Evolutionary conservation across 2,329 filamentous ascomycete genomes (phyloP), one percentile per base, ranked within the genome.

Genomic region (Aurifilum marmelostoma): DNA sequence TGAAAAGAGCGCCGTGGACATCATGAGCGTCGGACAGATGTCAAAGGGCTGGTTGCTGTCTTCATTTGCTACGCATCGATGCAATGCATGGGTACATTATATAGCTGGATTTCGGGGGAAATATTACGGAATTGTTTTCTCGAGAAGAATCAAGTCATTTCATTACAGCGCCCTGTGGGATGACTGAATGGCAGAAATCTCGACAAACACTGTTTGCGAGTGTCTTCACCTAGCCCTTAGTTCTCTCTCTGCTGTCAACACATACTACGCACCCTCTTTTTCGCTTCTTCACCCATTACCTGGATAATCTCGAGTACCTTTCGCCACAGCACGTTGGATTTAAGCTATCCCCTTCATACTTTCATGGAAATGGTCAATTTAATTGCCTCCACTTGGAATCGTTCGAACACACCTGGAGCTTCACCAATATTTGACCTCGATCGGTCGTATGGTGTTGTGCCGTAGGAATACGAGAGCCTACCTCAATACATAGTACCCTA

Each of bases 21-120:
- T 32, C 27, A 29, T 29, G 52, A 56, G 12, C 24, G 12, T 21
- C 9, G 27, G 14, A 6, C 7, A 56, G 52, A 56, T 47, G 14
- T 29, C 14, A 32, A 56, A 29, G 52, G 24, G n/a, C 27, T 54
- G 27, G 54, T 73, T 60, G 70, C 69, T 67, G 43, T 27, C 52
- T 54, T 61, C 14, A 2, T 56, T 18, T 14, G 34, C 52, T 56
- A 59, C 65, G 63, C 16, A 41, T 70, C 5, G 24, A 24, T 54
- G 65, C 47, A 67, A 62, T 62, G 41, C 41, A 37, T 27, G 65
- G 58, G 14, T 56, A 62, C 29, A 4, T 59, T 24, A 62, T 52
- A 24, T 65, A 47, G 52, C 52, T 59, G 34, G 63, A 11, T 18
- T 3, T 34, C 34, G 8, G 8, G 0, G 16, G 29, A 61, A 67